A percentile compares a stretch with the other conserved stretches of the same genome.
Conservation (phyloP, 176 grass and related monocot species). For the Oryza glumipatula region DNA sequence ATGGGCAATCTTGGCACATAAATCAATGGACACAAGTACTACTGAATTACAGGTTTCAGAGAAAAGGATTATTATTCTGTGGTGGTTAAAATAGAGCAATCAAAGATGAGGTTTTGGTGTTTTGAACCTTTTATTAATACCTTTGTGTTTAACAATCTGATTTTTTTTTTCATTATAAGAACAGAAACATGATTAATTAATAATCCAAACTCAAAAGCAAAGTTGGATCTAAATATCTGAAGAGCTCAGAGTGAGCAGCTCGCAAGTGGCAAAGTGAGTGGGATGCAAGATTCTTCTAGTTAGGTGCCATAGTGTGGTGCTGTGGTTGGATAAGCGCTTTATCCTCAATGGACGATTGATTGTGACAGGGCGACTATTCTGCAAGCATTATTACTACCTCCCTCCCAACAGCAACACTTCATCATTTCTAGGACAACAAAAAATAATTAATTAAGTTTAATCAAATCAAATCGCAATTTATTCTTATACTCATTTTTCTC, state of each 20-base stretch:
- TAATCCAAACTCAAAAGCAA: not conserved
- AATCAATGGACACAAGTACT: not conserved
- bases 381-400: not conserved
- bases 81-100: not conserved
- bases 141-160: not conserved
- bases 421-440: not conserved
- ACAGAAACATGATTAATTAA: not conserved
- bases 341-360: not conserved
- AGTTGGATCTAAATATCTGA: not conserved
- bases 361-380: not conserved
- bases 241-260: not conserved
- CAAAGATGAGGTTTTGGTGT: not conserved
- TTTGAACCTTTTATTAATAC: not conserved
- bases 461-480: not conserved
- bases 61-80: not conserved
- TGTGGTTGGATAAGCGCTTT: not conserved
- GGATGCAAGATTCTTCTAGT: not conserved
- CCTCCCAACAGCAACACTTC: not conserved
- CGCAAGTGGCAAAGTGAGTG: not conserved
- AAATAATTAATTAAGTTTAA: not conserved
- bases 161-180: not conserved
- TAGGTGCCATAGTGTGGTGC: not conserved
- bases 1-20: not conserved
- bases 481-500: not conserved
- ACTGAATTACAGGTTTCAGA: not conserved